A percentile compares a stretch with the other conserved stretches of the same genome.
phyloP scores from a whole-genome alignment of 805 yeast genomes.

The Kuraishia ogatae region DNA sequence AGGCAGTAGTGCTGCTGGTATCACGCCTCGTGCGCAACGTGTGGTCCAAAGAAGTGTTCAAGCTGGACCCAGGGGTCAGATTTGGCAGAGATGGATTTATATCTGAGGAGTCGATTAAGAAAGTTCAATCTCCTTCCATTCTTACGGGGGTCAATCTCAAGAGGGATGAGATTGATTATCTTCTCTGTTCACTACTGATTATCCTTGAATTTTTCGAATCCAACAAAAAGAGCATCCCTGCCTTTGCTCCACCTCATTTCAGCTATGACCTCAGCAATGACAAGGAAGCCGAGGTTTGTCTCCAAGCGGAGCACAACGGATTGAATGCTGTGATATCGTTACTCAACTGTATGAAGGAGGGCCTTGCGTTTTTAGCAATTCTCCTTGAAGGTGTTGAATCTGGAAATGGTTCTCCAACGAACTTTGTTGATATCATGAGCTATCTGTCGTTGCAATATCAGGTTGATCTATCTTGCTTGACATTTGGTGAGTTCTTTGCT shows the following conservation, averaged over 20 bases:
- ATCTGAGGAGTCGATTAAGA: conserved; percentile 29
- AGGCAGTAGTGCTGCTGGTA: conserved; percentile 73
- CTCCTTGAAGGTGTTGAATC: conserved; percentile 61
- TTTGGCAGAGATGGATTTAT: conserved; percentile 27
- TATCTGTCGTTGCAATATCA: conserved; percentile 64
- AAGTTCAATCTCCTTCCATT: conserved; percentile 28
- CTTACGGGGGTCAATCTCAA: conserved; percentile 35
- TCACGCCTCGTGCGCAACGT: conserved; percentile 70
- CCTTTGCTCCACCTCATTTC: conserved; percentile 48
- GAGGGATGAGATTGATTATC: conserved; percentile 52
- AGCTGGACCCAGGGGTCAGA: conserved; percentile 21
- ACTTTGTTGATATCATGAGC: conserved; percentile 58
- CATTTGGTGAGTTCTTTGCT: conserved; percentile 71
- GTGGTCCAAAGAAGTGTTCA: conserved; percentile 72
- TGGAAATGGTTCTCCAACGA: conserved; percentile 19
- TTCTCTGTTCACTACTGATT: conserved; percentile 62
- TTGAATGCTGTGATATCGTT: conserved; percentile 69
- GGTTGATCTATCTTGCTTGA: conserved; percentile 52
- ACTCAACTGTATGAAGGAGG: conserved; percentile 76
- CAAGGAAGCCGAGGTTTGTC: conserved; percentile 50
- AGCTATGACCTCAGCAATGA: conserved; percentile 38
- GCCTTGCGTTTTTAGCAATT: conserved; percentile 78
- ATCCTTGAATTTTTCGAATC: conserved; percentile 62
- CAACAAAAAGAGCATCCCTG: conserved; percentile 53
- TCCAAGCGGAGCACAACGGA: conserved; percentile 89